Conservation (phyloP, 768 basidiomycete genomes). For the Pleurotus tuoliensis region DNA sequence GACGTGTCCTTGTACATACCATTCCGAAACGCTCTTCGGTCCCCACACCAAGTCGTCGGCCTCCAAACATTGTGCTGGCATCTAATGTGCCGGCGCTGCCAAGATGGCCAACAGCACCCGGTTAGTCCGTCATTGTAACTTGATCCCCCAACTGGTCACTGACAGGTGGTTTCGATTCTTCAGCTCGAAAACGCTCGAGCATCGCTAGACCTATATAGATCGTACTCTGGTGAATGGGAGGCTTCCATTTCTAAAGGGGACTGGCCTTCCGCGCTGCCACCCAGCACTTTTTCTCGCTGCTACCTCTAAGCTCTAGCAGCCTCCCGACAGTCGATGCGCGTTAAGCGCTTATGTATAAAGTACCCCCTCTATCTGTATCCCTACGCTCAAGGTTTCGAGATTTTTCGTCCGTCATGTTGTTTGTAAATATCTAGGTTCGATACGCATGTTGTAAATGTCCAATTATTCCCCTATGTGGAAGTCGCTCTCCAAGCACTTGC, state of each 20-base stretch:
- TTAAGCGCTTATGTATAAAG: no score
- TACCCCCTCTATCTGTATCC: neutral
- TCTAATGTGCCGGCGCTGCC: slow-evolving; percentile 75
- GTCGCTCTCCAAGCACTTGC: neutral
- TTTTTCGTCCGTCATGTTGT: neutral
- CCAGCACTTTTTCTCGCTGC: slow-evolving; percentile 77
- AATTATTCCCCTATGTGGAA: slow-evolving; percentile 3
- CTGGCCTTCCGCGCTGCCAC: slow-evolving; percentile 77
- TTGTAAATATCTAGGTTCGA: neutral
- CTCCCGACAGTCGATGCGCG: neutral
- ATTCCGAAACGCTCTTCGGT: slow-evolving; percentile 29
- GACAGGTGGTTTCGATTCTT: neutral
- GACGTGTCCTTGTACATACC: slow-evolving; percentile 75
- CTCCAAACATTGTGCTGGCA: slow-evolving; percentile 80
- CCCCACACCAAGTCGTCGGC: slow-evolving; percentile 65
- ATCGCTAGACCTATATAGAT: slow-evolving; percentile 50
- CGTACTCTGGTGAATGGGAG: slow-evolving; percentile 68
- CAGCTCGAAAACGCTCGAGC: slow-evolving; percentile 78
- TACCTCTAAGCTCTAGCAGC: slow-evolving; percentile 45
- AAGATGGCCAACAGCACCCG: slow-evolving; percentile 67
- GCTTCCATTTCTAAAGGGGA: slow-evolving; percentile 48
- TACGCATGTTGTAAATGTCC: no score
- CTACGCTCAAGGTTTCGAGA: neutral
- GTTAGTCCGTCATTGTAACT: slow-evolving; percentile 36
- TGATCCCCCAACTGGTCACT: neutral